These are phyloP conservation scores for Cladosporium sp. DNA, from an alignment of 2,329 filamentous ascomycete species.

Conservation along the genomic window DNA sequence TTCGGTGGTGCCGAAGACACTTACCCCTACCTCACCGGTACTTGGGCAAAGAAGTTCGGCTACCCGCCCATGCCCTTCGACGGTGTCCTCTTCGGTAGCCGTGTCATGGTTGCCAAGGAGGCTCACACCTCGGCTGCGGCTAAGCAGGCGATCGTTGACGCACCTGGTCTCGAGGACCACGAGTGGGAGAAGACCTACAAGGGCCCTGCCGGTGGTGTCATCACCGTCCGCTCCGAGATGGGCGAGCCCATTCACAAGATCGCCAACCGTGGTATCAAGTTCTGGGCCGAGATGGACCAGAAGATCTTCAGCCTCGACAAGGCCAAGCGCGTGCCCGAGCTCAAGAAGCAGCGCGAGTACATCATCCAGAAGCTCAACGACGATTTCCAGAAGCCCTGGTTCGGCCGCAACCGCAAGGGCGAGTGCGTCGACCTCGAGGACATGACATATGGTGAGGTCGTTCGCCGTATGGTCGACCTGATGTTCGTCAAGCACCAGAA, in stretches of 20 bases:
- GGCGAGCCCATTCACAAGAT: constrained; percentile 99
- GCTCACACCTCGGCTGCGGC: constrained; percentile 83
- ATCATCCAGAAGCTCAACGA: constrained; percentile 96
- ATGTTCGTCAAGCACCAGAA: constrained; percentile 89
- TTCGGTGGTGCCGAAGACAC: constrained; percentile 89
- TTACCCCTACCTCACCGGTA: constrained; percentile 86
- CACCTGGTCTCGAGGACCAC: constrained; percentile 75
- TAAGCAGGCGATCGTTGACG: constrained; percentile 87
- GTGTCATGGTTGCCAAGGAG: constrained; percentile 94
- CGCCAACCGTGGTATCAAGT: constrained; percentile 89
- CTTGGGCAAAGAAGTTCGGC: constrained; percentile 82
- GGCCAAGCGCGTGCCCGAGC: constrained; percentile 83
- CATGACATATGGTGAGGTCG: constrained; percentile 91
- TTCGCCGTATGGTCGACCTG: constrained; percentile 82
- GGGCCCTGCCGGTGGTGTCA: constrained; percentile 85
- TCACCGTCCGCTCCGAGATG: constrained; percentile 98
- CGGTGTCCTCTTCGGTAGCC: constrained; percentile 84
- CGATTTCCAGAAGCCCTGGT: constrained; percentile 97
- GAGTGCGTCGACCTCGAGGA: constrained; percentile 86
- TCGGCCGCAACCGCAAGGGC: constrained; percentile 78
- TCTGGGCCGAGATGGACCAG: constrained; percentile 99
- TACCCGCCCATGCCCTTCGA: constrained; percentile 95
- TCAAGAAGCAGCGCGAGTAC: constrained; percentile 84
- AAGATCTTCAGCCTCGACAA: constrained; percentile 97
- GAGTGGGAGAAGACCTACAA: constrained; percentile 95